Base-by-base conservation (phyloP, 2,329 filamentous ascomycete species). In the Stagonosporopsis chrysanthemi region DNA sequence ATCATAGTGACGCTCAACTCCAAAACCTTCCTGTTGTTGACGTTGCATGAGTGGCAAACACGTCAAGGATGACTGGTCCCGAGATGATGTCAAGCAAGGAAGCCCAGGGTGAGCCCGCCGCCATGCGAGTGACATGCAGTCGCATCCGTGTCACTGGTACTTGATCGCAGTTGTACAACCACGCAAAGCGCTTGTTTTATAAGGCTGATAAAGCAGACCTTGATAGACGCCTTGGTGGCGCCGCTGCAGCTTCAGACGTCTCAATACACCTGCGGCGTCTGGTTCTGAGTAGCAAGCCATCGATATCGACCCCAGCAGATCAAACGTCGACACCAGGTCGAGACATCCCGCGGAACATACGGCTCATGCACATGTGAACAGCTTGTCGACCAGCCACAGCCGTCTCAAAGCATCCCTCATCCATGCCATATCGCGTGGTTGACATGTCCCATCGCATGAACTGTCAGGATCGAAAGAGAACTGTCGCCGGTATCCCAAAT, bases 21-120 rank as follows among this genome's bases (percentile, higher is more conserved):
- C 24, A 38, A 43, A 38, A 48, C 22, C 29, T 51, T 54, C 54
- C 45, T 62, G 50, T 58, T 55, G 31, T 55, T 23, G 19, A 47
- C 26, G 38, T 33, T 7, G 14, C 46, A 43, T 52, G 26, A 52
- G 43, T 40, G 40, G 54, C 49, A 45, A 51, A 42, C 26, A 46
- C 41, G 57, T 56, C 38, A 58, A 56, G 54, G 58, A 41, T 61
- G 56, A 57, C 54, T 59, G 47, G 58, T 43, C 53, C 52, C 50
- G 42, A 47, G 14, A 29, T 52, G 51, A 61, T 56, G 39, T 52
- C 48, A 52, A 57, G 48, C 48, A 48, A 52, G 48, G 48, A 48
- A 45, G 51, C 7, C 26, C 49, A 31, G 54, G 43, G 24, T 24
- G 31, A 35, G 52, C 52, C 40, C 40, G 39, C 31, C 33, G 44